Evolutionary conservation across 2,329 filamentous ascomycete species (phyloP), one percentile per base, ranked within the genome.

Genomic region (Phoma sp.): DNA sequence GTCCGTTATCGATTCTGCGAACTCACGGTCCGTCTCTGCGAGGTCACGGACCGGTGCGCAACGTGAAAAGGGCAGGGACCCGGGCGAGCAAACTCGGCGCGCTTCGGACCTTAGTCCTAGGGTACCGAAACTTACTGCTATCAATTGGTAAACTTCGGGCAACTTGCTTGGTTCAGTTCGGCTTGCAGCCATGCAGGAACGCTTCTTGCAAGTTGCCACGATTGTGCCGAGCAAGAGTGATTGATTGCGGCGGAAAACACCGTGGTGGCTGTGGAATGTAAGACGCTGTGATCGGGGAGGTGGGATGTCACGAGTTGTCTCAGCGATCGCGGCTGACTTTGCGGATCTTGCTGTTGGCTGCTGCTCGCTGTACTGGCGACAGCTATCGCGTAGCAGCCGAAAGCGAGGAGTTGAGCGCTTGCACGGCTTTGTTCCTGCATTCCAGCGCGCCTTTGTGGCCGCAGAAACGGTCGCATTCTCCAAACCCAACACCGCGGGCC

Each of bases 41-140:
- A 47, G 30, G 36, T 47, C 43, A 47, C 50, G 50, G 43, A 47
- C 43, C 43, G 50, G 32, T 47, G 42, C 43, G 50, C 30, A 37
- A 37, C 50, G 50, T 38, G 20, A 43, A 53, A 38, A 38, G 33
- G 33, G 23, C 37, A 53, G 50, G 50, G 38, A 42, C 43, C 43
- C 30, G 42, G 15, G 50, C 43, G 42, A 25, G 32, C 26, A 20
- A 29, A 47, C 10, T 30, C 38, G 43, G 50, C 50, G 43, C 50
- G 50, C 50, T 32, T 53, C 51, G 51, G 51, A 49, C 45, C 39
- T 49, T 46, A 9, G 45, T 49, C 51, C 34, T 54, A 49, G 51
- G 46, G 51, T 48, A 43, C 51, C 51, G 20, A 43, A 33, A 39
- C 17, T n/a, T 39, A 15, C 20, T 15, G 26, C 25, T 30, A 18